Base-by-base conservation (phyloP, 495 filamentous ascomycete species). In the Pyrenula aspistea region DNA sequence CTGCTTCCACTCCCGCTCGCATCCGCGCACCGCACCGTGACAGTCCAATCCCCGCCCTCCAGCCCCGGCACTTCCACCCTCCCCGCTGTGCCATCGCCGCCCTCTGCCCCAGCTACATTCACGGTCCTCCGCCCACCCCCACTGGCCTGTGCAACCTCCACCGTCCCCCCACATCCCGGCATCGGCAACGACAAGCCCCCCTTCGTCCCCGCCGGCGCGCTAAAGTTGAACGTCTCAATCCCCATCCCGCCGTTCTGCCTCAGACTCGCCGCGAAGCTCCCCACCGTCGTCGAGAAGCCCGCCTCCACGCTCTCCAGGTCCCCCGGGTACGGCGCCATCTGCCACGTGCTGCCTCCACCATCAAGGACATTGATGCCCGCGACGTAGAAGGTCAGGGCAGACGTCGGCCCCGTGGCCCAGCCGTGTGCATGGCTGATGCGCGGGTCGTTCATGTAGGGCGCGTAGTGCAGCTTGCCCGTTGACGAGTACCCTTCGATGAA, bases 401-500 rank as follows among this genome's bases (percentile, higher is more conserved):
- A 68, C 10, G 79, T 82, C 12, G 82, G 81, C 0, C 79, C 79
- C 1, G 77, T 75, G 0, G 76, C 66, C 82, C 80, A 85, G 0
- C 80, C 81, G 57, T 84, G 82, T 0, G 80, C 80, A 61, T 82
- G 80, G 12, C 68, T 75, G 22, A 79, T 73, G 10, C 79, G 68
- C 4, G 79, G 68, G 25, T 75, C 69, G 55, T 75, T 75, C 42
- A 58, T 65, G 63, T 83, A 83, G 0, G 78, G 75, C 2, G 78
- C 74, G 61, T 85, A 84, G 55, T 79, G 75, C 21, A 81, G 51
- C 36, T 72, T 62, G 3, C 82, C 82, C 62, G 80, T 72, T 0
- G 67, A 70, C 2, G 73, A 63, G 60, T 80, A 83, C 0, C 80
- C 80, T 60, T 85, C 82, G 53, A 80, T 75, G n/a, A 83, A 76